Base-by-base conservation (phyloP, 225 moss, liverwort and hornwort species). In the Climacium dendroides region DNA sequence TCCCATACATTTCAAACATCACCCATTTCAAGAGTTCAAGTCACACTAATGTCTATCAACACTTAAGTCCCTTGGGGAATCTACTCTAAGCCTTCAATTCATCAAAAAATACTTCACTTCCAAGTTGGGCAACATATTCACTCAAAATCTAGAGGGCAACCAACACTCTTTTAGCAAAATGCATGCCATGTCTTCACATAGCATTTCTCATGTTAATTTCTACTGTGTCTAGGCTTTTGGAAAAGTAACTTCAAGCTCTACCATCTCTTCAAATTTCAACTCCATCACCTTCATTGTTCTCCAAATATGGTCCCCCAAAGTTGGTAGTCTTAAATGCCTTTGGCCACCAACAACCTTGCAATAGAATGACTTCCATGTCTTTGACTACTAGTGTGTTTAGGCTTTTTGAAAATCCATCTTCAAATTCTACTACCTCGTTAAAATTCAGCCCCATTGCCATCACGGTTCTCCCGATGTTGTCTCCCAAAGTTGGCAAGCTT, bases 371-470 rank as follows among this genome's bases (percentile, higher is more conserved):
- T 4, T 10, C 23, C 10, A 24, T 24, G 3, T 14, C 58, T 58
- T 10, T 58, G 23, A 23, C 24, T 58, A 3, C 23, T 58, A 58
- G 24, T 58, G 23, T 24, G 8, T 24, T 1, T 10, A 58, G 23
- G 23, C 24, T 58, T 24, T n/a, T 11, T 19, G 0, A 20, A 66
- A 66, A 20, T 0, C 3, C 11, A n/a, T 6, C 6, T 66, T n/a
- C 3, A 66, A 66, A 1, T 3, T n/a, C 11, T 19, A n/a, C 4
- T 0, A 22, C 1, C 12, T 20, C n/a, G 1, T 1, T 0, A n/a
- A 35, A 66, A 11, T 35, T 6, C 6, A n/a, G 1, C 3, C 11
- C 11, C 3, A 20, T 20, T 1, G 8, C 62, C 30, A 30, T 30
- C 1, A 8, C 2, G 0, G 0, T 8, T 30, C 30, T 8, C 8